Percentiles rank a stretch among this genome's conserved stretches.
Conservation (phyloP, 768 basidiomycete species). For the Neoboletus subvelutipes region DNA sequence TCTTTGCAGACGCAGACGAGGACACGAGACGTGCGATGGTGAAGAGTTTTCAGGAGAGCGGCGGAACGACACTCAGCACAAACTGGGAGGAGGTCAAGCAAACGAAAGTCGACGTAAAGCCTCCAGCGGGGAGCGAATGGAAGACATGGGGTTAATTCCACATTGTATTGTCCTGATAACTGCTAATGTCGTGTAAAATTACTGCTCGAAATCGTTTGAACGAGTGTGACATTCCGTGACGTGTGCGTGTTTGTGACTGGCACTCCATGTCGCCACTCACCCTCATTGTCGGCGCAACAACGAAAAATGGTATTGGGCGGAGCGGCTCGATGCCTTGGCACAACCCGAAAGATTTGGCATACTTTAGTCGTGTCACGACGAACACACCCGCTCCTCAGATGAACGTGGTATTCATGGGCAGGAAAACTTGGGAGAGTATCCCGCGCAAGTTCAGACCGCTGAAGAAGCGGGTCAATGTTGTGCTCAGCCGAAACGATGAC, state of each 20-base stretch:
- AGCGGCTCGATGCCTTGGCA: conserved; percentile 82
- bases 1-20: conserved; percentile 88
- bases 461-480: conserved; percentile 69
- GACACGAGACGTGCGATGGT: conserved; percentile 94
- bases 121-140: conserved; percentile 83
- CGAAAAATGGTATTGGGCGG: conserved; percentile 82
- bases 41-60: conserved; percentile 95
- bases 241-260: too few relatives aligned
- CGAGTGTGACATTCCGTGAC: not conserved
- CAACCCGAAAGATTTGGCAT: conserved; percentile 84
- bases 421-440: conserved; percentile 98
- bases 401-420: conserved; percentile 92
- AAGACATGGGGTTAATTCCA: conserved; percentile 62
- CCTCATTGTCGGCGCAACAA: conserved; percentile 91
- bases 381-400: conserved; percentile 48
- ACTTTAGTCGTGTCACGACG: conserved; percentile 83
- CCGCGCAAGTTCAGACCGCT: conserved; percentile 83
- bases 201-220: too few relatives aligned
- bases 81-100: conserved; percentile 91
- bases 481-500: conserved; percentile 61
- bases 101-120: conserved; percentile 68
- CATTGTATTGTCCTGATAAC: not conserved
- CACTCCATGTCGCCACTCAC: conserved; percentile 66
- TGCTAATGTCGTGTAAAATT: not conserved
- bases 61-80: conserved; percentile 93